Conservation (phyloP, 2,329 filamentous ascomycete species). For the Aotearoamyces nothofagi region DNA sequence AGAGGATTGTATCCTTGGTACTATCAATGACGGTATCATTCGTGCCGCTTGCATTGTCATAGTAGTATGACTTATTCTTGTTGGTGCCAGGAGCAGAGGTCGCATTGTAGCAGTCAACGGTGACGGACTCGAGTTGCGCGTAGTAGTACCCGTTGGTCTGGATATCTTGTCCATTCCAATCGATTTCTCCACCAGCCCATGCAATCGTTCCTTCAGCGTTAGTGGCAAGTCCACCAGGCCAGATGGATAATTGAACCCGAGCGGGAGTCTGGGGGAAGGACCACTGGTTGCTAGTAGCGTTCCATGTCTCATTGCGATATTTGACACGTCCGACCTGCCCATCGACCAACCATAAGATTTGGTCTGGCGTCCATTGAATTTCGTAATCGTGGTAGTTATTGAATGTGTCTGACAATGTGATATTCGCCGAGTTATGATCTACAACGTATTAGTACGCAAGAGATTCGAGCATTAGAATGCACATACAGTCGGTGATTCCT, state of each 20-base stretch:
- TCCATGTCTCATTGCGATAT: conserved; percentile 71
- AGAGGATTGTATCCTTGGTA: conserved; percentile 59
- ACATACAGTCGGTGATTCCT: conserved; percentile 77
- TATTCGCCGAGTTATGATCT: conserved; percentile 67
- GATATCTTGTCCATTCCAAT: conserved; percentile 77
- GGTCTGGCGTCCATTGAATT: conserved; percentile 81
- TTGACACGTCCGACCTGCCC: conserved; percentile 61
- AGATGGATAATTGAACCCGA: conserved; percentile 85
- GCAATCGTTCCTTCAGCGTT: conserved; percentile 75
- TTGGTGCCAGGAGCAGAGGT: conserved; percentile 46
- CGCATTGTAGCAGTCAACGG: conserved; percentile 72
- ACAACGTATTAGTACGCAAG: conserved; percentile 11
- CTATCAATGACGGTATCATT: conserved; percentile 68
- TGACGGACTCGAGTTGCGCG: conserved; percentile 60
- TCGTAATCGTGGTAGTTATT: conserved; percentile 77
- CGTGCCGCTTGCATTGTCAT: conserved; percentile 45
- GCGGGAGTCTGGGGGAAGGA: conserved; percentile 83
- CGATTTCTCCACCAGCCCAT: conserved; percentile 83
- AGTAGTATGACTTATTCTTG: conserved; percentile 60
- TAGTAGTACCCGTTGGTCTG: conserved; percentile 78
- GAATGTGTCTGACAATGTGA: conserved; percentile 56
- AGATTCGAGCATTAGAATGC: conserved; percentile 17
- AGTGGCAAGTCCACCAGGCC: conserved; percentile 71
- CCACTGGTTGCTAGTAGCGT: conserved; percentile 67
- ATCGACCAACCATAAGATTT: conserved; percentile 77